Base-by-base conservation (phyloP, 495 filamentous ascomycete genomes). In the Clavariopsis aquatica region DNA sequence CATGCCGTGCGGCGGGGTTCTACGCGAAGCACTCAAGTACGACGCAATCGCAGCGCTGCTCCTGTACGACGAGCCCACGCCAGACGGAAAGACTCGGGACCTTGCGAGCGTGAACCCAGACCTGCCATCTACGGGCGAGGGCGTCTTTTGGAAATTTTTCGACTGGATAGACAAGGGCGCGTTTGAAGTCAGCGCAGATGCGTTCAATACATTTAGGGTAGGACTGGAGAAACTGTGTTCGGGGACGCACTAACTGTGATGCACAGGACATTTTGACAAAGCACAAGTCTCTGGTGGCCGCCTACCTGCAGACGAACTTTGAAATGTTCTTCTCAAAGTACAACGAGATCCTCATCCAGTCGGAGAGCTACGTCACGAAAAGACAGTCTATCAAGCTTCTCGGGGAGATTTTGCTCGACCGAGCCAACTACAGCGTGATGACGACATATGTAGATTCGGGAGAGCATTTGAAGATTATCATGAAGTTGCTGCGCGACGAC, bases 81-180 rank as follows among this genome's bases (percentile, higher is more conserved):
- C 85, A 51, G 77, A 75, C 13, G 81, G 81, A 24, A 81, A 77
- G 7, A 79, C 76, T 1, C 78, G 81, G 52, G 77, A 81, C 55
- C 76, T 92, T 7, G 83, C 78, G 1, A 86, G 83, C 0, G 84
- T 95, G 59, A 85, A 92, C 66, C 82, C 84, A 22, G 84, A 86
- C 26, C 74, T 82, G 13, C 83, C 80, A 28, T 87, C 91, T 65
- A 85, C 79, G 12, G 92, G 92, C 19, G 80, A 83, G 15, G 93
- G 93, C 0, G 84, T 96, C 1, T 97, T 99, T 73, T 99, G 95
- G 95, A 84, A 82, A n/a, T 98, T 98, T 77, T 99, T 99, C 72
- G 84, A 90, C 51, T 99, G 93, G 90, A 96, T 99, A 60, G 91
- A 98, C 73, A 87, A 89, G 71, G 88, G 91, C 63, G 91, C 88